phyloP scores from a whole-genome alignment of 2,329 filamentous ascomycete genomes.

The Metarhizium anisopliae region DNA sequence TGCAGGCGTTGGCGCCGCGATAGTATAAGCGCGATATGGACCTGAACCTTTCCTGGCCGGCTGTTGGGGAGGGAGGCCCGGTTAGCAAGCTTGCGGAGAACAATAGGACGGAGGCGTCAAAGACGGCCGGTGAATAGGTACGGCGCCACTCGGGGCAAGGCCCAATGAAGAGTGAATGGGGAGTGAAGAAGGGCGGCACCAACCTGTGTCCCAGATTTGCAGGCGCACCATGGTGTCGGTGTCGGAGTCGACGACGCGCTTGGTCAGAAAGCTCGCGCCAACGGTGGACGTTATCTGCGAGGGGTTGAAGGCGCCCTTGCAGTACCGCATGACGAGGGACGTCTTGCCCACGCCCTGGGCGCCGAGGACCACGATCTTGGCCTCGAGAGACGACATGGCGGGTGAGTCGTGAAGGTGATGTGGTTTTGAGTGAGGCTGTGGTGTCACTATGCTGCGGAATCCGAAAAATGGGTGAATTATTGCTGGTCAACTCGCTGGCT shows the following conservation, averaged over 20 bases:
- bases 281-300: constrained; percentile 61
- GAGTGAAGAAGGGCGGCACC: constrained; percentile 3
- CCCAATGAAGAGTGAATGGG: neutral
- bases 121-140: neutral
- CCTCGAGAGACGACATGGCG: constrained; percentile 56
- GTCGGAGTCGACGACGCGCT: constrained; percentile 72
- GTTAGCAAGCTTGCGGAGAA: neutral
- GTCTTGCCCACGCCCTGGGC: constrained; percentile 75
- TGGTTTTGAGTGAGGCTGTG: too few species aligned
- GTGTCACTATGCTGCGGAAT: too few species aligned
- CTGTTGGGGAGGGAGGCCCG: constrained; percentile 20
- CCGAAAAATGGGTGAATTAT: too few species aligned
- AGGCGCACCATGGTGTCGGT: constrained; percentile 81
- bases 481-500: too few species aligned
- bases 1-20: constrained; percentile 85
- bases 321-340: constrained; percentile 66
- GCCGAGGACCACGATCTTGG: constrained; percentile 74
- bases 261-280: constrained; percentile 71
- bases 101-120: neutral
- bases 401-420: neutral
- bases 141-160: neutral
- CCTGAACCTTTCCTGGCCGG: constrained; percentile 90
- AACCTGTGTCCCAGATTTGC: constrained; percentile 90
- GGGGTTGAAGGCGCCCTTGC: constrained; percentile 62
- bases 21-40: constrained; percentile 95